phyloP scores from a whole-genome alignment of 2,329 filamentous ascomycete genomes.

The Pseudonectria buxi region DNA sequence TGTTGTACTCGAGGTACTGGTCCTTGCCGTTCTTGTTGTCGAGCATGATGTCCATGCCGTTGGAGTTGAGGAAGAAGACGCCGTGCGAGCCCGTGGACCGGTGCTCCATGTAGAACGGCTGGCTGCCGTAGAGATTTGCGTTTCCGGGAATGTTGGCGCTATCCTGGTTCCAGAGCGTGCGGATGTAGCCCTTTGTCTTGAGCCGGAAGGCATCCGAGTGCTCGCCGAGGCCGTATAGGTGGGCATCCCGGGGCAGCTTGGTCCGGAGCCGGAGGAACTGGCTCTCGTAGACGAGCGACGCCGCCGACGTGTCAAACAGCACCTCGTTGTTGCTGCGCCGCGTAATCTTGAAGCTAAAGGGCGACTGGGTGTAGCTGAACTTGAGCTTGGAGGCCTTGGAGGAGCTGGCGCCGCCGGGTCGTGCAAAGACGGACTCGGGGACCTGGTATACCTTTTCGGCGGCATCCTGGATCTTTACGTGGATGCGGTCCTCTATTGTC shows the following conservation, averaged over 20 bases:
- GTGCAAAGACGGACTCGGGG: slow-evolving; percentile 59
- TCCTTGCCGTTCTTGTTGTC: slow-evolving; percentile 49
- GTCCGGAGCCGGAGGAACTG: slow-evolving; percentile 72
- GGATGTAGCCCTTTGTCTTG: slow-evolving; percentile 53
- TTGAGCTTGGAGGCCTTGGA: slow-evolving; percentile 36
- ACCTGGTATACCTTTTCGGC: slow-evolving; percentile 68
- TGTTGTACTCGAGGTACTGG: slow-evolving; percentile 76
- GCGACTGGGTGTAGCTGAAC: slow-evolving; percentile 37
- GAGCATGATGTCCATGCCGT: slow-evolving; percentile 69
- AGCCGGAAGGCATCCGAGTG: slow-evolving; percentile 65
- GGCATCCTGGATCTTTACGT: slow-evolving; percentile 65
- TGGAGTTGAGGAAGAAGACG: slow-evolving; percentile 69
- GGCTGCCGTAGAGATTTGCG: slow-evolving; percentile 66
- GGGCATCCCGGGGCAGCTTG: slow-evolving; percentile 58
- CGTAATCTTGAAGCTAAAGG: slow-evolving; percentile 61
- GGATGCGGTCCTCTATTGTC: slow-evolving; percentile 57
- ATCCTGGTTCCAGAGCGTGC: slow-evolving; percentile 67
- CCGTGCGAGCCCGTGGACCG: slow-evolving; percentile 52
- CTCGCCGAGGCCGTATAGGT: slow-evolving; percentile 74
- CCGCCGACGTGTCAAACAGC: slow-evolving; percentile 64
- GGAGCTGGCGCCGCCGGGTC: slow-evolving; percentile 29
- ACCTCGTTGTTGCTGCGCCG: slow-evolving; percentile 36
- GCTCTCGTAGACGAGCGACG: slow-evolving; percentile 64
- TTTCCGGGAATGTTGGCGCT: slow-evolving; percentile 55
- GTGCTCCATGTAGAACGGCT: slow-evolving; percentile 69